These are phyloP conservation scores for Cucurbita argyrosperma DNA, from an alignment of 306 rosid genomes.

Conservation along the genomic window DNA sequence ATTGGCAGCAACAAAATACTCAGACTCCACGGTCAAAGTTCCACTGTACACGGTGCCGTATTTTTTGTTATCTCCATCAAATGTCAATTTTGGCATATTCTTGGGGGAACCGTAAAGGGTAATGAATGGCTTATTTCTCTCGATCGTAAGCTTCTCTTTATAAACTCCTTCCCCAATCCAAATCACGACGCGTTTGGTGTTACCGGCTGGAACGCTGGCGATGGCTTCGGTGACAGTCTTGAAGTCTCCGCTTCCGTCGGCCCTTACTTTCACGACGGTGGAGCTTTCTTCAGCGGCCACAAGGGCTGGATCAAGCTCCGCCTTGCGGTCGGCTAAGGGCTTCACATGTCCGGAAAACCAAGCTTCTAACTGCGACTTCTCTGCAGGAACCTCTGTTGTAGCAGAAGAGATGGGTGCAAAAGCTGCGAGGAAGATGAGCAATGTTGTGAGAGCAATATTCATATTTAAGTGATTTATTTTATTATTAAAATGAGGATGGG, in stretches of 20 bases:
- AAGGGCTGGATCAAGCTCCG: slow-evolving; percentile 19
- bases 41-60: slow-evolving; percentile 60
- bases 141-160: slow-evolving; percentile 37
- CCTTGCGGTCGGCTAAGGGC: not conserved
- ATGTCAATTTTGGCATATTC: slow-evolving; percentile 24
- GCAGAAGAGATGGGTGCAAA: not conserved
- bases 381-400: slow-evolving; percentile 6
- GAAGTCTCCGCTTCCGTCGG: slow-evolving; percentile 37
- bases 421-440: not conserved
- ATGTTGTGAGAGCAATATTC: not conserved
- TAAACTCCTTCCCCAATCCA: slow-evolving; percentile 39
- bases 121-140: slow-evolving; percentile 26
- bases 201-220: slow-evolving; percentile 29
- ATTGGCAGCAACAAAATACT: slow-evolving; percentile 30
- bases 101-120: slow-evolving; percentile 23
- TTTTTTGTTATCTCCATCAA: slow-evolving; percentile 17
- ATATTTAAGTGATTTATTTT: not conserved
- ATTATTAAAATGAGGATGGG: too few species aligned
- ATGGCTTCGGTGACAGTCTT: slow-evolving; percentile 33
- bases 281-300: slow-evolving; percentile 21
- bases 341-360: slow-evolving; percentile 31
- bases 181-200: slow-evolving; percentile 33
- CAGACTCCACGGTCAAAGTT: slow-evolving; percentile 16
- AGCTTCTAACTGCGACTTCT: not conserved
- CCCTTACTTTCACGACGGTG: slow-evolving; percentile 25